phyloP scores from a whole-genome alignment of 768 basidiomycete species.

The Coprinopsis sp. region DNA sequence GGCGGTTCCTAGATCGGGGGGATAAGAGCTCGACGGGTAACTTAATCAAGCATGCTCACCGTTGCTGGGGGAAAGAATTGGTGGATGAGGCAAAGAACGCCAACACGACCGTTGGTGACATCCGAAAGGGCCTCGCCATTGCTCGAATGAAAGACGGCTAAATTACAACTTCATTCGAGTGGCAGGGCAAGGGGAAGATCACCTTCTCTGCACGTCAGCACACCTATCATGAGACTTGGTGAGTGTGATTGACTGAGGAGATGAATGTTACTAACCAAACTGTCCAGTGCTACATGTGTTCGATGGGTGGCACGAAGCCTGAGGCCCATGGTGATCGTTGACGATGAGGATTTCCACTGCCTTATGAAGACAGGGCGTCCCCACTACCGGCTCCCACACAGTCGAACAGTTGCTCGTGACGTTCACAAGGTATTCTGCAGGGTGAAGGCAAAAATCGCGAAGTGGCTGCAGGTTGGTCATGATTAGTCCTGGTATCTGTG shows the following conservation, averaged over 20 bases:
- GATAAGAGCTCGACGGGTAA: conserved; percentile 28
- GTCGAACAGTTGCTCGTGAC: conserved; percentile 27
- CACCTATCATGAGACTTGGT: conserved; percentile 22
- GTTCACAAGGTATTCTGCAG: conserved; percentile 17
- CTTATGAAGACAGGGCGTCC: too few relatives aligned
- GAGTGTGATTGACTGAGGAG: conserved; percentile 2
- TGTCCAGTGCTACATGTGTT: conserved; percentile 26
- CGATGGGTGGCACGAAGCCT: conserved; percentile 30
- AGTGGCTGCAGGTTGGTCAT: conserved; percentile 22
- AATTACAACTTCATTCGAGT: conserved; percentile 27
- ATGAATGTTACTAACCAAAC: background rate
- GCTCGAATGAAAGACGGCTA: conserved; percentile 10
- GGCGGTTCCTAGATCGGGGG: conserved; percentile 4
- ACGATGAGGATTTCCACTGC: conserved; percentile 23
- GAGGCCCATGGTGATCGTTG: conserved; percentile 28
- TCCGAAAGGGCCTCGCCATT: background rate
- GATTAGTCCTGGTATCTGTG: background rate
- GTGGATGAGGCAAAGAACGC: conserved; percentile 10
- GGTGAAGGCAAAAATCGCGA: conserved; percentile 17
- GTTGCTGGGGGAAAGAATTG: conserved; percentile 28
- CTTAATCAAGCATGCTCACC: conserved; percentile 23
- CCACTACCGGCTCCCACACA: conserved; percentile 32
- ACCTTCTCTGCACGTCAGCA: conserved; percentile 25
- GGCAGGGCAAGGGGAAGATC: conserved; percentile 24
- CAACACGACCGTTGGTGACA: background rate